phyloP scores from a whole-genome alignment of 345 rosid species.

The Hibiscus syriacus region DNA sequence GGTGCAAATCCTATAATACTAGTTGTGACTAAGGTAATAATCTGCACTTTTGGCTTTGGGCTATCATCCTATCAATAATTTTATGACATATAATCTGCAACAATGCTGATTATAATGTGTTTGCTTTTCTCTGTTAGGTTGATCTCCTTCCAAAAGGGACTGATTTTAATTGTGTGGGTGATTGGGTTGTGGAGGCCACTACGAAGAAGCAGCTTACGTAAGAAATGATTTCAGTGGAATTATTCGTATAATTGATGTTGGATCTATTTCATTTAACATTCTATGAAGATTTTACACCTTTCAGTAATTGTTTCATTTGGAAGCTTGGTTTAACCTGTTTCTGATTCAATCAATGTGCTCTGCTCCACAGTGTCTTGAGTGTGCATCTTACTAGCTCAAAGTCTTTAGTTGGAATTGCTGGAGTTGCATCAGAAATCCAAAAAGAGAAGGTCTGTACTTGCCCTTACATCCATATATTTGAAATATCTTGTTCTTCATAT shows the following conservation, averaged over 20 bases:
- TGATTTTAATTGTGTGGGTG: slow-evolving; percentile 85
- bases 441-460: slow-evolving; percentile 65
- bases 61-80: neutral
- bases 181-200: slow-evolving; percentile 90
- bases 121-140: slow-evolving; percentile 34
- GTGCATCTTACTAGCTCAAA: slow-evolving; percentile 93
- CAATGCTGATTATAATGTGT: slow-evolving; percentile 2
- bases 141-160: slow-evolving; percentile 96
- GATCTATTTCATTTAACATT: neutral
- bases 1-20: slow-evolving; percentile 91
- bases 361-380: slow-evolving; percentile 59
- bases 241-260: neutral
- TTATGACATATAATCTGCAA: neutral
- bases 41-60: neutral
- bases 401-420: slow-evolving; percentile 72
- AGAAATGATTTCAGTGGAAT: slow-evolving; percentile 16
- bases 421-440: slow-evolving; percentile 86
- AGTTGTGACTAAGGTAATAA: slow-evolving; percentile 80
- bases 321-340: slow-evolving; percentile 6
- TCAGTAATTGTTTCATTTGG: neutral
- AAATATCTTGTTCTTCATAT: neutral
- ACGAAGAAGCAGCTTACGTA: slow-evolving; percentile 84
- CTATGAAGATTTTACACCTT: neutral
- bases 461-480: neutral
- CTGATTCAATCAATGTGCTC: neutral